Conservation (phyloP, 768 basidiomycete genomes). For the Tubosaeta sp. region DNA sequence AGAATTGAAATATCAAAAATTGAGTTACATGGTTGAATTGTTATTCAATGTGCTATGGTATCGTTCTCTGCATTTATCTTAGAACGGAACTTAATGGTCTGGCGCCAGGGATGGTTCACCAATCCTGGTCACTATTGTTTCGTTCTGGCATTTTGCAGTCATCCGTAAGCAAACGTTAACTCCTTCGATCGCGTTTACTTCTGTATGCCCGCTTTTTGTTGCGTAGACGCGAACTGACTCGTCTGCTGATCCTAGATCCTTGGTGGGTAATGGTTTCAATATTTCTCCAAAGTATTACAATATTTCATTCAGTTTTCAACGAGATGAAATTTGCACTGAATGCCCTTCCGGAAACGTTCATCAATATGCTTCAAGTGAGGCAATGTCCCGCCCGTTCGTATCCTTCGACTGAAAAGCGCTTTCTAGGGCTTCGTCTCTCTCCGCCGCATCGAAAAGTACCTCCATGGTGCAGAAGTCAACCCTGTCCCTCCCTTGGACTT, state of each 20-base stretch:
- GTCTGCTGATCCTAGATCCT: constrained; percentile 33
- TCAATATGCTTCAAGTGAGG: constrained; percentile 77
- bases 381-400: no score
- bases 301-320: constrained; percentile 56
- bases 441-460: constrained; percentile 88
- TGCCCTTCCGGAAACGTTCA: constrained; percentile 86
- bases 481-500: constrained; percentile 53
- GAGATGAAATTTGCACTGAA: constrained; percentile 88
- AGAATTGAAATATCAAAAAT: constrained; percentile 78
- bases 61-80: background rate
- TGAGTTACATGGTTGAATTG: constrained; percentile 86
- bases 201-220: constrained; percentile 35
- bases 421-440: constrained; percentile 73
- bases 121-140: constrained; percentile 55
- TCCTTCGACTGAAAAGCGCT: background rate
- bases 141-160: constrained; percentile 72
- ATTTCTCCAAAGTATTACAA: constrained; percentile 1
- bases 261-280: constrained; percentile 25
- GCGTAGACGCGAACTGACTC: background rate
- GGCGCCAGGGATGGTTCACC: constrained; percentile 41
- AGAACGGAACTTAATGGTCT: background rate
- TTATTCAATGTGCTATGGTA: constrained; percentile 56
- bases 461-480: constrained; percentile 68
- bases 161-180: constrained; percentile 64
- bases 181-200: constrained; percentile 82